phyloP scores from a whole-genome alignment of 768 basidiomycete species.

The Heimioporus sp. region DNA sequence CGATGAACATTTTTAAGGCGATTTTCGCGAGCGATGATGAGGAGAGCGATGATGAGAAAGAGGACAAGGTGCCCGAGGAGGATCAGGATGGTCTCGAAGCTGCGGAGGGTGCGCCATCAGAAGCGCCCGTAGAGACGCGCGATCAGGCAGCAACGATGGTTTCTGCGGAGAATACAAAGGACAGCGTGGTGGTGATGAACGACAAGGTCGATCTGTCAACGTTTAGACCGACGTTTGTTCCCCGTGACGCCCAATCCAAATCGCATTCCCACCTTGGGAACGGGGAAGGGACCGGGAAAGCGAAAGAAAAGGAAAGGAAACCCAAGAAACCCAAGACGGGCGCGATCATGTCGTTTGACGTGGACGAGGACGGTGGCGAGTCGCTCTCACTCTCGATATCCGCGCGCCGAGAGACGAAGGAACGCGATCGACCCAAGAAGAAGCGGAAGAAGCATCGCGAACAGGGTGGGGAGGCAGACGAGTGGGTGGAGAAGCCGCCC shows the following conservation, averaged over 20 bases:
- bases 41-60: conserved; percentile 68
- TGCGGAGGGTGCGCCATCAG: conserved; percentile 1
- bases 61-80: conserved; percentile 17
- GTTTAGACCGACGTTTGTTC: conserved; percentile 89
- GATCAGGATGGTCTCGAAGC: background rate
- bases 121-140: background rate
- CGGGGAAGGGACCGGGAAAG: conserved; percentile 36
- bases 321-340: conserved; percentile 44
- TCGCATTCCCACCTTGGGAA: background rate
- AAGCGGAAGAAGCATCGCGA: conserved; percentile 40
- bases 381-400: conserved; percentile 29
- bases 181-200: background rate
- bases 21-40: conserved; percentile 97
- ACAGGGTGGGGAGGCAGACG: conserved; percentile 49
- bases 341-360: conserved; percentile 71
- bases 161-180: background rate
- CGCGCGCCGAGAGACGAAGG: conserved; percentile 33
- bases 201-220: conserved; percentile 54
- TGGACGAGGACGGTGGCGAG: conserved; percentile 61
- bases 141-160: background rate
- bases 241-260: conserved; percentile 40
- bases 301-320: conserved; percentile 51
- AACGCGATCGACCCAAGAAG: conserved; percentile 39
- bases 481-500: conserved; percentile 70
- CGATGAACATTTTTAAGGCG: conserved; percentile 94